Conservation (phyloP, 164 flowering plant species). For the Magnolia kwangsiensis region DNA sequence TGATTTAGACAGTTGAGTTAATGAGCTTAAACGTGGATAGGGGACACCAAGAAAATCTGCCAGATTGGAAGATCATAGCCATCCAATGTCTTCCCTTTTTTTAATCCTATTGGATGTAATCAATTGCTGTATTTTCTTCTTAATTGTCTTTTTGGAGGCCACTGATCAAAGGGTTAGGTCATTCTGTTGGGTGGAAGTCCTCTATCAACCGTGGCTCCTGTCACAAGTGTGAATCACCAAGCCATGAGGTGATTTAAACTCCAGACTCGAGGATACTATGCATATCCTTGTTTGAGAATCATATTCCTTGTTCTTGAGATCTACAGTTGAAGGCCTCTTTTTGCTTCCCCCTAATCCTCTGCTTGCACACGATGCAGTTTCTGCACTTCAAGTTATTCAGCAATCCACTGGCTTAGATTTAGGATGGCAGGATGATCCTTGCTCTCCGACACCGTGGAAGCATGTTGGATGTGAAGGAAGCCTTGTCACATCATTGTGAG, state of each 20-base stretch:
- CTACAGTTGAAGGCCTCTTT: background rate
- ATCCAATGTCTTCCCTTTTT: background rate
- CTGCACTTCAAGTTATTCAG: constrained; percentile 81
- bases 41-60: too few relatives aligned
- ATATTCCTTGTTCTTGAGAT: background rate
- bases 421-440: constrained; percentile 90
- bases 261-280: background rate
- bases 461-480: constrained; percentile 71
- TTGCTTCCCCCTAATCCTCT: background rate
- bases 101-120: background rate
- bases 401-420: constrained; percentile 64
- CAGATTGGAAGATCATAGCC: too few relatives aligned
- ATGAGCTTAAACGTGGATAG: too few relatives aligned
- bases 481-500: constrained; percentile 67
- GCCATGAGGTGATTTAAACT: too few relatives aligned
- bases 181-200: too few relatives aligned
- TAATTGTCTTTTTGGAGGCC: too few relatives aligned
- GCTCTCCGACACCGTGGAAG: constrained; percentile 74
- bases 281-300: background rate
- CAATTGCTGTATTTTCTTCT: background rate
- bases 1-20: background rate
- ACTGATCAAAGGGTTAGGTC: too few relatives aligned
- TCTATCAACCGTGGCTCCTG: too few relatives aligned
- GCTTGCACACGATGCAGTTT: constrained; percentile 43
- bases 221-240: too few relatives aligned